These are phyloP conservation scores for Cafeteria roenbergensis DNA, from an alignment of 108 stramenopile genomes.

Conservation along the genomic window DNA sequence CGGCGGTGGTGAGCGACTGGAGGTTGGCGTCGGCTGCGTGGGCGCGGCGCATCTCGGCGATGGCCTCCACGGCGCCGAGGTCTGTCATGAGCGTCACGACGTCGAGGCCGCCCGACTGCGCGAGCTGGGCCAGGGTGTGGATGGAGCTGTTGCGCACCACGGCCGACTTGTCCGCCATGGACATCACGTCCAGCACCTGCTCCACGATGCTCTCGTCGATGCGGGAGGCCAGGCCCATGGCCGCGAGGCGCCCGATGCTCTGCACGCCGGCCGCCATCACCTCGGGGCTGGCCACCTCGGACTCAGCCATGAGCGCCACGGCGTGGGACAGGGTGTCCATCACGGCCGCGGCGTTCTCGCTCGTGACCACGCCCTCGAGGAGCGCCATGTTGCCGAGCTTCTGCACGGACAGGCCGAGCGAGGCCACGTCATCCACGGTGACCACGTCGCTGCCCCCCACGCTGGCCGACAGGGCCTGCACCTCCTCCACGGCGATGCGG, in stretches of 20 bases:
- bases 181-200: slow-evolving; percentile 13
- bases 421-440: neutral
- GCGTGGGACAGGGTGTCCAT: slow-evolving; percentile 6
- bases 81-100: neutral
- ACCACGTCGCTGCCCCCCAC: slow-evolving; percentile 1
- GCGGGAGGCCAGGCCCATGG: neutral
- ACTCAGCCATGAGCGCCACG: neutral
- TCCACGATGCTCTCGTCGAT: slow-evolving; percentile 4
- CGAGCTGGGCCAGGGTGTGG: neutral
- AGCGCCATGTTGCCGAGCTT: slow-evolving; percentile 16
- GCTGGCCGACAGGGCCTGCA: neutral
- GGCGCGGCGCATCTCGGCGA: neutral
- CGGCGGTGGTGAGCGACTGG: neutral
- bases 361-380: slow-evolving; percentile 19
- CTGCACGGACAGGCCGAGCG: slow-evolving; percentile 12
- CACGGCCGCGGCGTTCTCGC: slow-evolving; percentile 5
- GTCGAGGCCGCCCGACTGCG: too few species aligned
- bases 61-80: neutral
- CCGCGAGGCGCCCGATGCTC: slow-evolving; percentile 7
- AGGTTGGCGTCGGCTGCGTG: neutral
- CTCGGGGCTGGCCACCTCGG: neutral
- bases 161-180: neutral
- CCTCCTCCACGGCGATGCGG: neutral
- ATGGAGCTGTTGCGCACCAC: slow-evolving; percentile 9
- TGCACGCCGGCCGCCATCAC: slow-evolving; percentile 4